Percentiles rank a stretch among this genome's conserved stretches.
Evolutionary conservation across 2,329 filamentous ascomycete genomes (phyloP).

Genomic region (Microcyclospora tardicrescens): DNA sequence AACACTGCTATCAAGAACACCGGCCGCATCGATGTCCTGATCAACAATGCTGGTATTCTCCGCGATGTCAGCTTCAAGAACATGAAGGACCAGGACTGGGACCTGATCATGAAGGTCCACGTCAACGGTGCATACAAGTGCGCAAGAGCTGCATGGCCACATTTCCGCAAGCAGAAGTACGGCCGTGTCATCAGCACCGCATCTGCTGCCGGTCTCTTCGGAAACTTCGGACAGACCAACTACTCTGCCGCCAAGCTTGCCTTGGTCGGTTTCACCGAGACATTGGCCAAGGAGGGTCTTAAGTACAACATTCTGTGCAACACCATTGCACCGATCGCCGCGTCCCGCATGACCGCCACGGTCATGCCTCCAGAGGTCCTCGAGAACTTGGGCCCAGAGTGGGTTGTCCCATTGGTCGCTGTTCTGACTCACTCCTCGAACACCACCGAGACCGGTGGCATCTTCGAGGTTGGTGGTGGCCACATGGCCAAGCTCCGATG

Average conservation of each 20-base stretch:
- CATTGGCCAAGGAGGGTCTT: conserved; percentile 86
- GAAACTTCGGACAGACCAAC: conserved; percentile 90
- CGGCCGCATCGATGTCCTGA: conserved; percentile 81
- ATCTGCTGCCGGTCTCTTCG: conserved; percentile 90
- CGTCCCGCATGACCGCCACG: conserved; percentile 88
- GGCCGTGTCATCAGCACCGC: conserved; percentile 93
- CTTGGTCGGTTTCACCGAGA: conserved; percentile 95
- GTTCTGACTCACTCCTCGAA: conserved; percentile 78
- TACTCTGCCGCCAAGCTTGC: conserved; percentile 96
- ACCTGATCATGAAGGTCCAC: conserved; percentile 85
- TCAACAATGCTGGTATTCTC: conserved; percentile 96
- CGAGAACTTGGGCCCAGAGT: conserved; percentile 75
- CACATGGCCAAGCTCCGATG: conserved; percentile 88
- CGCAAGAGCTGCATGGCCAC: conserved; percentile 83
- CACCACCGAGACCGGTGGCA: conserved; percentile 67
- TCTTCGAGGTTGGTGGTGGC: conserved; percentile 89
- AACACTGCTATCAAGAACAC: conserved; percentile 69
- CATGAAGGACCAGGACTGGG: conserved; percentile 95
- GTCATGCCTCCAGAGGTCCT: conserved; percentile 91
- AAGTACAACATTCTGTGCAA: conserved; percentile 98
- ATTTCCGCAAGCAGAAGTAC: conserved; percentile 98
- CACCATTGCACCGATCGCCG: conserved; percentile 88
- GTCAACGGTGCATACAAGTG: conserved; percentile 93
- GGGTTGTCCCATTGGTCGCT: conserved; percentile 87
- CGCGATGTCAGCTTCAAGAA: conserved; percentile 97